Conservation (phyloP, 2,329 filamentous ascomycete species). For the Xylariaceae sp. region DNA sequence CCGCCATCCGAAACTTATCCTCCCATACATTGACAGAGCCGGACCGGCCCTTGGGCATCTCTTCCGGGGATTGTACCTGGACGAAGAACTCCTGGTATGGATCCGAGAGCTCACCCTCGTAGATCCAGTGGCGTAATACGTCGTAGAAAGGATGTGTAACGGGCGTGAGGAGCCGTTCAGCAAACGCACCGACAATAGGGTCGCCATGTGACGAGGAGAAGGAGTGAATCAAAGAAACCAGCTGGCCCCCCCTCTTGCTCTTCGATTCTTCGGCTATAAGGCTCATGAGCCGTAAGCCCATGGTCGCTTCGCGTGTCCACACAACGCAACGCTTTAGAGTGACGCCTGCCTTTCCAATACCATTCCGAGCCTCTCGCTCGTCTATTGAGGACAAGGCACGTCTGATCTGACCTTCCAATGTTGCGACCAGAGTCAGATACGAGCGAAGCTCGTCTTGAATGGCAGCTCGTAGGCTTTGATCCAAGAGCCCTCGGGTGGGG, state of each 20-base stretch:
- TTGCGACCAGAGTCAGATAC: conserved; percentile 85
- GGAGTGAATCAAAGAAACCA: conserved; percentile 87
- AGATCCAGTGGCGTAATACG: conserved; percentile 94
- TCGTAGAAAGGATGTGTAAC: conserved; percentile 95
- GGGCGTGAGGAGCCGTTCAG: conserved; percentile 76
- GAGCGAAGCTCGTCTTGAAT: conserved; percentile 78
- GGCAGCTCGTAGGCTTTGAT: conserved; percentile 84
- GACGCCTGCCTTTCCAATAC: conserved; percentile 78
- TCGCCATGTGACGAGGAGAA: conserved; percentile 94
- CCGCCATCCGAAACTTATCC: conserved; percentile 85
- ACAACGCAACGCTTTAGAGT: conserved; percentile 93
- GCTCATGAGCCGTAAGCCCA: conserved; percentile 89
- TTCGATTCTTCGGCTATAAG: conserved; percentile 88
- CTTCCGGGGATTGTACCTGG: conserved; percentile 62
- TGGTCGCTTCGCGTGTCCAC: conserved; percentile 95
- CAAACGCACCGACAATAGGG: conserved; percentile 87
- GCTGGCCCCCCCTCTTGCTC: conserved; percentile 74
- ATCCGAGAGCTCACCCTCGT: conserved; percentile 95
- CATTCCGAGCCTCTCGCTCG: conserved; percentile 56
- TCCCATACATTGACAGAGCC: conserved; percentile 92
- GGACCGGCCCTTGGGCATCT: conserved; percentile 38
- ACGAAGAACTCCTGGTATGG: conserved; percentile 96
- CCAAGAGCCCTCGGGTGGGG: conserved; percentile 74
- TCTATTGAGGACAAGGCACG: conserved; percentile 70
- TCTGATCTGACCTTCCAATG: conserved; percentile 85